These are phyloP conservation scores for Marchantia polymorpha DNA, from an alignment of 225 moss, liverwort and hornwort species.

Conservation along the genomic window DNA sequence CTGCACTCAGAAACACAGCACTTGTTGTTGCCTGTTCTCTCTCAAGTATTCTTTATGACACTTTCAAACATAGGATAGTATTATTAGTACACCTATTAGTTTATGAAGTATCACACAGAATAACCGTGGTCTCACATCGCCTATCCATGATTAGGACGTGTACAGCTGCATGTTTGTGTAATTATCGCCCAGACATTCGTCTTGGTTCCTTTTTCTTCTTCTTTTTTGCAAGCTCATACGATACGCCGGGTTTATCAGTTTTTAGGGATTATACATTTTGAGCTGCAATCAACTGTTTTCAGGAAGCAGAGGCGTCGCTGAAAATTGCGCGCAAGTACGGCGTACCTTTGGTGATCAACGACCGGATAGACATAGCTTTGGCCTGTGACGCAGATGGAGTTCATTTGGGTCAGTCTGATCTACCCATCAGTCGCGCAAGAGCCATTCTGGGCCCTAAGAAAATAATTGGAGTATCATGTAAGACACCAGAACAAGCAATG, in stretches of 20 bases:
- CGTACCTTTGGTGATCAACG: constrained; percentile 81
- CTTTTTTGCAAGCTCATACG: too few relatives aligned
- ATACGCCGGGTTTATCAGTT: not conserved
- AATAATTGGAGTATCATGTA: constrained; percentile 92
- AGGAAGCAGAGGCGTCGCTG: constrained; percentile 84
- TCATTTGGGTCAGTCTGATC: constrained; percentile 82
- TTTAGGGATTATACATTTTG: not conserved
- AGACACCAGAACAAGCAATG: constrained; percentile 83
- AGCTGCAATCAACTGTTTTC: constrained; percentile 20
- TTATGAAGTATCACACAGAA: too few relatives aligned
- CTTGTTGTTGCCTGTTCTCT: too few relatives aligned
- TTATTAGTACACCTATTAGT: too few relatives aligned
- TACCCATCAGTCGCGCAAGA: constrained; percentile 65
- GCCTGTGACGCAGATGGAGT: constrained; percentile 95
- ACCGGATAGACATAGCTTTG: constrained; percentile 80
- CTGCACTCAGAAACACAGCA: too few relatives aligned
- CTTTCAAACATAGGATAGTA: too few relatives aligned
- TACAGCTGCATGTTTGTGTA: too few relatives aligned
- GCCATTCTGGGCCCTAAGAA: constrained; percentile 74
- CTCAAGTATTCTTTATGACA: too few relatives aligned
- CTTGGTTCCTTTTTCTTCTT: too few relatives aligned
- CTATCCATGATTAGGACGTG: too few relatives aligned
- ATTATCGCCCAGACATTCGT: too few relatives aligned
- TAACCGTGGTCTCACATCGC: too few relatives aligned
- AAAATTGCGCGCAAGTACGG: constrained; percentile 65